phyloP scores from a whole-genome alignment of 1,284 basidiomycete species.

The Earliella scabrosa region DNA sequence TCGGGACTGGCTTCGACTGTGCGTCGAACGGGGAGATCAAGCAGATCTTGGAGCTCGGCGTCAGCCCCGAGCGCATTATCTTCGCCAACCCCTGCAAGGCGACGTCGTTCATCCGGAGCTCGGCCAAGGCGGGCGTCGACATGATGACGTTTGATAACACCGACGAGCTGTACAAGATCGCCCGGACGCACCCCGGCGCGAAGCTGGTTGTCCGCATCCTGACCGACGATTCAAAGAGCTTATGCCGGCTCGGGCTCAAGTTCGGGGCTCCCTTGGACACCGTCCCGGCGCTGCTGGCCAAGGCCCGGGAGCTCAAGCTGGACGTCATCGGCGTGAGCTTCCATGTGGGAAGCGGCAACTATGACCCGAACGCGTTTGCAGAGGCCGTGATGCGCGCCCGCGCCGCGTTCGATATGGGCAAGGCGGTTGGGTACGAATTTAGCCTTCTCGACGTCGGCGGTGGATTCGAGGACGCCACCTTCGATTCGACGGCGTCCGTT shows the following conservation, averaged over 20 bases:
- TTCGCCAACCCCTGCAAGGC: slow-evolving; percentile 99
- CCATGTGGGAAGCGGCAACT: slow-evolving; percentile 98
- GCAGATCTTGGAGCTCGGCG: slow-evolving; percentile 77
- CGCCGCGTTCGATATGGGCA: slow-evolving; percentile 88
- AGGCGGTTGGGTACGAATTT: slow-evolving; percentile 83
- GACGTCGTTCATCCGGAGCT: slow-evolving; percentile 88
- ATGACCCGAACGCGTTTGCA: slow-evolving; percentile 87
- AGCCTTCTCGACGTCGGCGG: slow-evolving; percentile 92
- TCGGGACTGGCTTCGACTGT: slow-evolving; percentile 96
- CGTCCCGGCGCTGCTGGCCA: slow-evolving; percentile 81
- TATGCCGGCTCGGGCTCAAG: slow-evolving; percentile 94
- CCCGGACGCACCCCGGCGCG: slow-evolving; percentile 80
- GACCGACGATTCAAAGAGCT: slow-evolving; percentile 94
- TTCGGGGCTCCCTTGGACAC: slow-evolving; percentile 92
- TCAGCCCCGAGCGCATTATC: slow-evolving; percentile 84
- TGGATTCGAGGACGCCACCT: slow-evolving; percentile 92
- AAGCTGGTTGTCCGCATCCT: slow-evolving; percentile 94
- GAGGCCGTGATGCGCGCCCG: slow-evolving; percentile 90
- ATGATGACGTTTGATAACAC: slow-evolving; percentile 99
- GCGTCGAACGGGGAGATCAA: slow-evolving; percentile 97
- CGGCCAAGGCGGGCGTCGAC: slow-evolving; percentile 80
- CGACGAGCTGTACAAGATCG: slow-evolving; percentile 97
- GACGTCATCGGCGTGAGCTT: slow-evolving; percentile 96
- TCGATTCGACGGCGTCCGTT: slow-evolving; percentile 81
- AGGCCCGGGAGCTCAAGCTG: slow-evolving; percentile 81